Evolutionary conservation across 225 moss, liverwort and hornwort genomes (phyloP).

Genomic region (Sphagnum contortum): DNA sequence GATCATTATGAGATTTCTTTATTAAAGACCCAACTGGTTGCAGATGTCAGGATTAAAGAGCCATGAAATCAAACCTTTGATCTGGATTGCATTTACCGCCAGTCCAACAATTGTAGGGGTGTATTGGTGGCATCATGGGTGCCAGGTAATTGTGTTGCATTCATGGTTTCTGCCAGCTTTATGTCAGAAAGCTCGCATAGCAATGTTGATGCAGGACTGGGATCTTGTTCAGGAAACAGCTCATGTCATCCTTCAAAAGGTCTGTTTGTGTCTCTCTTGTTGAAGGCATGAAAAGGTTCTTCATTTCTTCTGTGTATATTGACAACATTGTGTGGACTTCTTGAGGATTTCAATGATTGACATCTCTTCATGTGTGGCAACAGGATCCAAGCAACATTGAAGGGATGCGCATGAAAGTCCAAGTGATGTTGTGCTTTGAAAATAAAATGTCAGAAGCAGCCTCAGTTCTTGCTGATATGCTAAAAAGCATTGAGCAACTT

Average conservation of each 20-base stretch:
- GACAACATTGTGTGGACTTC: too few relatives aligned
- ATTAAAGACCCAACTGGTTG: too few relatives aligned
- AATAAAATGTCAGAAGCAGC: slow-evolving; percentile 30
- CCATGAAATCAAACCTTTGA: too few relatives aligned
- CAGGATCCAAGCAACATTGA: slow-evolving; percentile 78
- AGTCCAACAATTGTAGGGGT: not conserved
- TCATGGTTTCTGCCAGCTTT: slow-evolving; percentile 67
- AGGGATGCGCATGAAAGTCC: slow-evolving; percentile 50
- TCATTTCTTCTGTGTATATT: not conserved
- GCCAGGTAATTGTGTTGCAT: slow-evolving; percentile 58
- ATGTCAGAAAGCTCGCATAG: slow-evolving; percentile 71
- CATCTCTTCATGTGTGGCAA: not conserved
- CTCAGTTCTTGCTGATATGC: slow-evolving; percentile 33
- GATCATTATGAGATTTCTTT: not conserved
- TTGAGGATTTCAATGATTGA: too few relatives aligned
- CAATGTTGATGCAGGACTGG: slow-evolving; percentile 53
- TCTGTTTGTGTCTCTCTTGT: not conserved
- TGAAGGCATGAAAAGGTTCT: not conserved
- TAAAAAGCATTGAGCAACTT: slow-evolving; percentile 41
- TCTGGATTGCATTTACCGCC: too few relatives aligned
- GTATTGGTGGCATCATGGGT: not conserved
- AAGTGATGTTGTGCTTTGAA: slow-evolving; percentile 53
- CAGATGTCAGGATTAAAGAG: too few relatives aligned
- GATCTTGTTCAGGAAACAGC: slow-evolving; percentile 55
- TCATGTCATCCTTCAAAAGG: slow-evolving; percentile 68